Evolutionary conservation across 129 eudicot genomes (phyloP).

Genomic region (Flaveria robusta): DNA sequence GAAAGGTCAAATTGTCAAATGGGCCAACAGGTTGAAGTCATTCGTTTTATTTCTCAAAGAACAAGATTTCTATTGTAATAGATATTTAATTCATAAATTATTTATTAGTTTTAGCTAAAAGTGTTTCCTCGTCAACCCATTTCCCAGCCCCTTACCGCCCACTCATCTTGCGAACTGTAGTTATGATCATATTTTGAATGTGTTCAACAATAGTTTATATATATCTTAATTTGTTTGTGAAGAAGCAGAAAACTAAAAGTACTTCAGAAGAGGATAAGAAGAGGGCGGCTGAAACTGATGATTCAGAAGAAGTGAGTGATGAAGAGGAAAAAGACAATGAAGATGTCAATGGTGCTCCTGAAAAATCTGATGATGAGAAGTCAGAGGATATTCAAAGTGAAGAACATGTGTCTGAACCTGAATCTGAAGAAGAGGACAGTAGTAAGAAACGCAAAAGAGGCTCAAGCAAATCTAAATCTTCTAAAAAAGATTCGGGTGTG

Average conservation of each 20-base stretch:
- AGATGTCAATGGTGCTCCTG: conserved; percentile 63
- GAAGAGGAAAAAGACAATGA: conserved; percentile 48
- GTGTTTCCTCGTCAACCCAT: background rate
- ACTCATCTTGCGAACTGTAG: background rate
- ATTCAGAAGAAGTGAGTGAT: conserved; percentile 49
- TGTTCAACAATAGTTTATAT: background rate
- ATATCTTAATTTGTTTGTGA: conserved; percentile 14
- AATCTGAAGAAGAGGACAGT: conserved; percentile 57
- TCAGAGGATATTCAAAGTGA: conserved; percentile 62
- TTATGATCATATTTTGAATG: background rate
- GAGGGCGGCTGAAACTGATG: conserved; percentile 52
- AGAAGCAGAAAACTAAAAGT: conserved; percentile 57
- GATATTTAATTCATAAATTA: background rate
- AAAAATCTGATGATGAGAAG: conserved; percentile 52
- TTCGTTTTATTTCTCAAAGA: background rate
- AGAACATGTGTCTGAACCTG: conserved; percentile 57
- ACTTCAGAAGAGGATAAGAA: conserved; percentile 56
- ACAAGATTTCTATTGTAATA: background rate
- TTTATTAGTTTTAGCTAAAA: background rate
- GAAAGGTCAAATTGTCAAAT: background rate
- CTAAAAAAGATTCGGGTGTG: conserved; percentile 49
- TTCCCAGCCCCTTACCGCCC: background rate
- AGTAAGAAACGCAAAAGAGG: conserved; percentile 49
- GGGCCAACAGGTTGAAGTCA: background rate
- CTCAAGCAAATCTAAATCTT: conserved; percentile 45